Evolutionary conservation across 148 eudicot genomes (phyloP).

Genomic region (Bassia scoparia): DNA sequence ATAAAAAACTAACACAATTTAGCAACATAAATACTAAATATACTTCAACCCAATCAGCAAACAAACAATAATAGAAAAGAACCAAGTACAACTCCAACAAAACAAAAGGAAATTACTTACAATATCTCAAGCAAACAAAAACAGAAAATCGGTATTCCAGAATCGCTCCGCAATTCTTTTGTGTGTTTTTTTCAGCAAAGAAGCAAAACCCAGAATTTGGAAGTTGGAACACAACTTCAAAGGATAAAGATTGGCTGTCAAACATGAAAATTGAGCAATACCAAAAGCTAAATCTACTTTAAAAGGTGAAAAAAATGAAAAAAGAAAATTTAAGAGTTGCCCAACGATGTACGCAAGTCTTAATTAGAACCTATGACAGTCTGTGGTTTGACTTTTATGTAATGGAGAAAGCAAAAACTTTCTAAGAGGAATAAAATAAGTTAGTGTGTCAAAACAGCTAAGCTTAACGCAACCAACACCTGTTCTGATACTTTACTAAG

Average conservation of each 20-base stretch:
- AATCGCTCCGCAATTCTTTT: too few species aligned
- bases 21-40: constrained; percentile 6
- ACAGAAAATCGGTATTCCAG: background rate
- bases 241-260: constrained; percentile 7
- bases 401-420: background rate
- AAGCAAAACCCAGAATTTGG: constrained; percentile 17
- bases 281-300: constrained; percentile 20
- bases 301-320: background rate
- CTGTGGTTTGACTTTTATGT: constrained; percentile 28
- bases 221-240: constrained; percentile 4
- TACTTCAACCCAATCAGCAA: background rate
- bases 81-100: background rate
- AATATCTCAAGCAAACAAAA: background rate
- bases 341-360: constrained; percentile 8
- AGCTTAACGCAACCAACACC: too few species aligned
- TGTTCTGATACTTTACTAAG: too few species aligned
- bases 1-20: constrained; percentile 3
- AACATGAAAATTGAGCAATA: constrained; percentile 10
- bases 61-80: constrained; percentile 3
- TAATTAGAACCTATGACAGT: constrained; percentile 9
- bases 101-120: background rate
- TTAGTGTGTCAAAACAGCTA: too few species aligned
- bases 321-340: constrained; percentile 2
- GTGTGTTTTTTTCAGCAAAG: constrained; percentile 5
- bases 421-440: background rate